Base-by-base conservation (phyloP, 2,329 filamentous ascomycete genomes). In the Lasiodiplodia sp. region DNA sequence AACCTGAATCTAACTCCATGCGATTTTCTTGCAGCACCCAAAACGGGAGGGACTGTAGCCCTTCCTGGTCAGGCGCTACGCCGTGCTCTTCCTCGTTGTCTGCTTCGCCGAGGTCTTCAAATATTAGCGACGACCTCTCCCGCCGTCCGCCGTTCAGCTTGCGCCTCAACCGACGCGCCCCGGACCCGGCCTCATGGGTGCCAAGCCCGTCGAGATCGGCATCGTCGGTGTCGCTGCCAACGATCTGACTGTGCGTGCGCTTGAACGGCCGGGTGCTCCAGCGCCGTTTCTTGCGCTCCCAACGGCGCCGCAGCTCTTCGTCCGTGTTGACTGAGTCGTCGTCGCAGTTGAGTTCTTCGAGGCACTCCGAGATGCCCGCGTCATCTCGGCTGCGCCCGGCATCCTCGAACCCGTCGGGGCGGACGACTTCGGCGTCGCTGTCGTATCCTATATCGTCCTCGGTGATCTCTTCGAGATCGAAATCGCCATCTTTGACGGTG, bases 221-320 rank as follows among this genome's bases (percentile, higher is more conserved):
- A 70, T 80, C 82, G 70, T 80, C 82, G 66, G 78, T 78, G 63
- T 83, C 81, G 64, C 80, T 81, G 71, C 80, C 80, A 34, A 83
- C 75, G 67, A 79, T 84, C 73, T 83, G 78, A 70, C 80, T 82
- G 73, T 84, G 79, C 56, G 75, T 81, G 55, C 83, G 79, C 72
- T 85, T 85, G 75, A 80, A 82, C 53, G 78, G 74, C 10, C 80
- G 78, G 25, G 76, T 74, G 57, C 81, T 82, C 77, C 80, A 81
- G 51, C 78, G 75, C 69, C 81, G 80, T 71, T 81, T 82, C 70
- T 80, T 80, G 49, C 56, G 52, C 40, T 52, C 37, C 23, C 34
- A 53, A 11, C 68, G 53, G 28, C 62, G 68, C 3, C 56, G 52
- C 31, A n/a, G 23, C 77, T 49, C 72, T 75, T 25, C 74, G 71